These are phyloP conservation scores for Soucietia sequanensis DNA, from an alignment of 805 yeast species.

Conservation along the genomic window DNA sequence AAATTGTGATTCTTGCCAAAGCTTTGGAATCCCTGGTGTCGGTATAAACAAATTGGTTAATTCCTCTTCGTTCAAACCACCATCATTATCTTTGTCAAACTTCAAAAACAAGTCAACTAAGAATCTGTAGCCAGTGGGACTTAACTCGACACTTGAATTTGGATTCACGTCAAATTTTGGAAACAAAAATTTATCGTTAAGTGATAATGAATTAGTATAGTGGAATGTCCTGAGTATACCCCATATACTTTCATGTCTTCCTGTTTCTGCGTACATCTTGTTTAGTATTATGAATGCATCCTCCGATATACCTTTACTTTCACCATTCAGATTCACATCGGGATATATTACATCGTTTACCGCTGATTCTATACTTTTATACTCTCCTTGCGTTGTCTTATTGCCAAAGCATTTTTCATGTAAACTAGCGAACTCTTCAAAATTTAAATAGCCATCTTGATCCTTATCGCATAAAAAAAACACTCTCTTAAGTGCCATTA, in stretches of 20 bases:
- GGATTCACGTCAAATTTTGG: slow-evolving; percentile 77
- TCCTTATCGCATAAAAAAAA: slow-evolving; percentile 86
- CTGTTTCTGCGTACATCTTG: slow-evolving; percentile 82
- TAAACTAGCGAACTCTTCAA: slow-evolving; percentile 63
- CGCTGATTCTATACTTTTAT: slow-evolving; percentile 36
- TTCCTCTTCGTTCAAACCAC: slow-evolving; percentile 82
- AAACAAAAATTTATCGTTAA: slow-evolving; percentile 73
- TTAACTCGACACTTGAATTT: slow-evolving; percentile 80
- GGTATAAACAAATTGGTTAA: slow-evolving; percentile 70
- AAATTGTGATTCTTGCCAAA: slow-evolving; percentile 84
- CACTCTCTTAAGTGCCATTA: slow-evolving; percentile 72
- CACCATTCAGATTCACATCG: slow-evolving; percentile 15
- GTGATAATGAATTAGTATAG: slow-evolving; percentile 87
- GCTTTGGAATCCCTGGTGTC: slow-evolving; percentile 87
- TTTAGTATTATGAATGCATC: slow-evolving; percentile 78
- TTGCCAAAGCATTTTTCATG: slow-evolving; percentile 77
- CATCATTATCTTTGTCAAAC: slow-evolving; percentile 95
- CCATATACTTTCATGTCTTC: slow-evolving; percentile 97
- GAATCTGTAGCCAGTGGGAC: slow-evolving; percentile 90
- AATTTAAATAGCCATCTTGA: slow-evolving; percentile 81
- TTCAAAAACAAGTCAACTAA: slow-evolving; percentile 84
- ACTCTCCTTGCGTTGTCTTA: slow-evolving; percentile 28
- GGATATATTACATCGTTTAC: slow-evolving; percentile 32
- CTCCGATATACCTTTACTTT: slow-evolving; percentile 57
- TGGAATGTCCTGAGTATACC: slow-evolving; percentile 85